Evolutionary conservation across 768 basidiomycete species (phyloP).

Genomic region (Suillus variegatus): DNA sequence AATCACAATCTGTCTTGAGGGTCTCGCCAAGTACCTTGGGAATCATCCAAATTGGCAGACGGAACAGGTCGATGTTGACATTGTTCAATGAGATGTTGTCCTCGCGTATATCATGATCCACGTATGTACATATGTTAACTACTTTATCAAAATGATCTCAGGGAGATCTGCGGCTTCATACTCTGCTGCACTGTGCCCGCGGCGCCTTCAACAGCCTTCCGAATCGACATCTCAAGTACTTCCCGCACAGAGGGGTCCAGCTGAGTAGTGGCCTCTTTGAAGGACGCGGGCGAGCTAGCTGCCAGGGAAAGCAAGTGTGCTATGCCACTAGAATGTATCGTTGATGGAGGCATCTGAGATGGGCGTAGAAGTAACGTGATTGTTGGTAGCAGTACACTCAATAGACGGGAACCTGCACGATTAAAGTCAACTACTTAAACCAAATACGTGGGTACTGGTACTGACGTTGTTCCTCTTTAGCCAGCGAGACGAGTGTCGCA

Average conservation of each 20-base stretch:
- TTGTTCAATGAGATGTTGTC: background rate
- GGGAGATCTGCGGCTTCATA: slow-evolving; percentile 75
- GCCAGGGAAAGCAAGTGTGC: slow-evolving; percentile 74
- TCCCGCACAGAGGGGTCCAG: slow-evolving; percentile 61
- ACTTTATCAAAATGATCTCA: slow-evolving; percentile 59
- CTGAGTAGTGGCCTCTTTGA: slow-evolving; percentile 80
- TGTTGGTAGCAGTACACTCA: slow-evolving; percentile 76
- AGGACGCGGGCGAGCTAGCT: slow-evolving; percentile 65
- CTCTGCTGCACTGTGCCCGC: slow-evolving; percentile 36
- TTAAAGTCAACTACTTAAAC: slow-evolving; percentile 15
- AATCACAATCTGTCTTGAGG: background rate
- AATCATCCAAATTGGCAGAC: background rate
- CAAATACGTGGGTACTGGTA: slow-evolving; percentile 31
- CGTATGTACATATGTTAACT: background rate
- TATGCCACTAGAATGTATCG: slow-evolving; percentile 59
- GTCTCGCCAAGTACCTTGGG: background rate
- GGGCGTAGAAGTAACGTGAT: slow-evolving; percentile 69
- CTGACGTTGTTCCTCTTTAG: slow-evolving; percentile 66
- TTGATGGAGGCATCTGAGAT: slow-evolving; percentile 40
- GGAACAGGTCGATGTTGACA: background rate
- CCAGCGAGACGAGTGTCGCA: slow-evolving; percentile 56
- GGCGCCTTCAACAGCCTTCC: slow-evolving; percentile 65
- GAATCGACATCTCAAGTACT: slow-evolving; percentile 73
- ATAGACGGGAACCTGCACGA: slow-evolving; percentile 57
- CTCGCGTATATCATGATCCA: background rate